Base-by-base conservation (phyloP, 345 rosid species). In the Passiflora organensis region DNA sequence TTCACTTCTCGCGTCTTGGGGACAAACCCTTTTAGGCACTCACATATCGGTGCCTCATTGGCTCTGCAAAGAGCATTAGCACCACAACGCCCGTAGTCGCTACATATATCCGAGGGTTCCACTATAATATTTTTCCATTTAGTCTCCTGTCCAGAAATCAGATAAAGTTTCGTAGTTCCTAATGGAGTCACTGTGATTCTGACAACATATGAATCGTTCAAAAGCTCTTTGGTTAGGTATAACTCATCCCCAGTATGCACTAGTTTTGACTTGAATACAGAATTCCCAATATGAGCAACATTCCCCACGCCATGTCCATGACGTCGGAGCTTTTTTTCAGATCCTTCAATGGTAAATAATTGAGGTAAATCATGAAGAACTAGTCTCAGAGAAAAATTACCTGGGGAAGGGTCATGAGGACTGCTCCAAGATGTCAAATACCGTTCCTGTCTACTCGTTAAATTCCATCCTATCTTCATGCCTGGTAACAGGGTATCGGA, bases 401-500 rank as follows among this genome's bases (percentile, higher is more conserved):
- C 36, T 2, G 49, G 21, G 21, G 60, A 43, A 5, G 60, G 60
- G 25, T 56, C 49, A 6, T 56, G 38, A 22, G 38, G 5, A 28
- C 37, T 56, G 25, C 20, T 56, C 49, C 60, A 56, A 1, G 60
- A 13, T 9, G 38, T 20, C 18, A 56, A 19, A 11, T 13, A 43
- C 16, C 50, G 2, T 14, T 56, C 22, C 14, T 6, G 49, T 1
- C 49, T 22, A 17, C 37, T 43, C 20, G 1, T 17, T 4, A 56
- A 43, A 42, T 57, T 45, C 51, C 23, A 42, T 28, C 61, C 51
- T 2, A 57, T 10, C n/a, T 57, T 45, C 42, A 57, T 43, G 12
- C 61, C 61, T 2, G 61, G 42, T 19, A 57, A 16, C 16, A 57
- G 1, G 0, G 60, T 56, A 44, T 56, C 48, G 13, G 48, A 0